phyloP scores from a whole-genome alignment of 2,329 filamentous ascomycete species.

The Bipolaris gigantea region DNA sequence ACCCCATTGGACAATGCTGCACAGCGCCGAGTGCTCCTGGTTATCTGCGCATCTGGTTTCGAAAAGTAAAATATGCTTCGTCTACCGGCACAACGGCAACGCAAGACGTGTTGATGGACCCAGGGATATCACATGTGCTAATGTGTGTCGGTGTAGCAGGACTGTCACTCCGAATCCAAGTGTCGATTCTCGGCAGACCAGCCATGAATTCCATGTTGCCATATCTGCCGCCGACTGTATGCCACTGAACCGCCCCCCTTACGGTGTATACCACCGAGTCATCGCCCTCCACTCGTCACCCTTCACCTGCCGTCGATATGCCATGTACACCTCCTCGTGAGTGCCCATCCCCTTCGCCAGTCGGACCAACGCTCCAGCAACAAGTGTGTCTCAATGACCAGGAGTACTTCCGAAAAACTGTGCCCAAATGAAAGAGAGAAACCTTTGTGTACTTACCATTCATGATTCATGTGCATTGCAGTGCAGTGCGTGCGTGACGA shows the following conservation, averaged over 20 bases:
- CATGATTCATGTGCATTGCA: too few species aligned
- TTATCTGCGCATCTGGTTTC: neutral
- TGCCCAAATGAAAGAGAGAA: neutral
- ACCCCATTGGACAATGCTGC: neutral
- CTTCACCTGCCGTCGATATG: neutral
- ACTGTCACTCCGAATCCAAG: neutral
- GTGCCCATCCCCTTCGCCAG: neutral
- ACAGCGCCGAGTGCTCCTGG: neutral
- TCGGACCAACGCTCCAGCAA: neutral
- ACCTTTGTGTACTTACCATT: neutral
- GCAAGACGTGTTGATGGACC: neutral
- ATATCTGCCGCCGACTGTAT: neutral
- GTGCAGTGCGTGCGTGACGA: neutral
- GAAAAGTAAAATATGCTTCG: neutral
- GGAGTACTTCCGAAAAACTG: neutral
- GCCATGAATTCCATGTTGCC: neutral
- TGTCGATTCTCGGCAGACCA: neutral
- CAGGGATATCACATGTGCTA: neutral
- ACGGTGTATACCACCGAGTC: too few species aligned
- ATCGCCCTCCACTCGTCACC: neutral
- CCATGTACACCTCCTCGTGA: neutral
- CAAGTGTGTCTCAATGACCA: neutral
- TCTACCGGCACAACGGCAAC: neutral
- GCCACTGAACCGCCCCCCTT: too few species aligned
- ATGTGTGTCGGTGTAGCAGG: neutral